Percentiles rank a stretch among this genome's conserved stretches.
Conservation (phyloP, 805 yeast genomes). For the Ogataea parapolymorpha region DNA sequence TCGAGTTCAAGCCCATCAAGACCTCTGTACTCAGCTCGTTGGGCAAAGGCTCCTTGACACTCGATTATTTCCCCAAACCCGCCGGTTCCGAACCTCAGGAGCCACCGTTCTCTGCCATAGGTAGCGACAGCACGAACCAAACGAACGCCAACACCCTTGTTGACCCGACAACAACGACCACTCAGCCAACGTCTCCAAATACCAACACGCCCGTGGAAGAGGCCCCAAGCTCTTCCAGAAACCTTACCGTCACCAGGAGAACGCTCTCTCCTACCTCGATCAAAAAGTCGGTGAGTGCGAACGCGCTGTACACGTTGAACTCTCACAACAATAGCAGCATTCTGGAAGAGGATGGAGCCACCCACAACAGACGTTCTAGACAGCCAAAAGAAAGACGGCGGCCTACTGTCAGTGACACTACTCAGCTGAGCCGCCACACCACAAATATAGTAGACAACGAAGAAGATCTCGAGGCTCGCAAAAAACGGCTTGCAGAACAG, state of each 20-base stretch:
- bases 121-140: constrained; percentile 5
- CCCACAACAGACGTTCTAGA: constrained; percentile 15
- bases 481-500: constrained; percentile 16
- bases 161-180: constrained; percentile 11
- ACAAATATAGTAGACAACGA: constrained; percentile 8
- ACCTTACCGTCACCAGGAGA: constrained; percentile 15
- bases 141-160: constrained; percentile 6
- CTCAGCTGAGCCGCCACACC: constrained; percentile 11
- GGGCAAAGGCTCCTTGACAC: constrained; percentile 46
- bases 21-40: constrained; percentile 45
- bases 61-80: constrained; percentile 31
- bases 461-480: constrained; percentile 5
- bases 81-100: neutral
- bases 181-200: constrained; percentile 12
- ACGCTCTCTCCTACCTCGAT: constrained; percentile 14
- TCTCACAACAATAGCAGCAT: constrained; percentile 12
- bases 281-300: constrained; percentile 9
- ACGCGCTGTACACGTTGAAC: constrained; percentile 1
- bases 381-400: constrained; percentile 11
- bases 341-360: constrained; percentile 15
- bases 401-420: constrained; percentile 7
- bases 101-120: constrained; percentile 7
- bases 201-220: constrained; percentile 15
- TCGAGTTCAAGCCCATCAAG: constrained; percentile 46
- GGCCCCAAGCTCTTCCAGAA: neutral